Evolutionary conservation across 345 rosid species (phyloP).

Genomic region (Microcos paniculata): DNA sequence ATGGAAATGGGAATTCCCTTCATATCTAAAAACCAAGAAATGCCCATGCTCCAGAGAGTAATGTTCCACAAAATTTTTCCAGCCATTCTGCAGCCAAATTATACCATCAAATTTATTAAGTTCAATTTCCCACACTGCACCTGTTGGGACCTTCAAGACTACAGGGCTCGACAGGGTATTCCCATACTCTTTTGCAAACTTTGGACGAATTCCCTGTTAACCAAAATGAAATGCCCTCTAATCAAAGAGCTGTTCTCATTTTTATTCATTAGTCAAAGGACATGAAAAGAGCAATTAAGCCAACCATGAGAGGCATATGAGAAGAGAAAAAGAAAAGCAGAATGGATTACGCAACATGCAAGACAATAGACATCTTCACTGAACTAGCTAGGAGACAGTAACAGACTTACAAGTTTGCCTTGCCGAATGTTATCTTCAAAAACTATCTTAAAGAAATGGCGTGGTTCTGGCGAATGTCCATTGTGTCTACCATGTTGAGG

Average conservation of each 20-base stretch:
- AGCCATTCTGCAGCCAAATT: constrained; percentile 28
- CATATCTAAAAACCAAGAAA: no score
- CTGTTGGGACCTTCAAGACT: constrained; percentile 24
- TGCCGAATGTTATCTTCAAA: constrained; percentile 3
- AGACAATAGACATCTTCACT: no score
- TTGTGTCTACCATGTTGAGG: background rate
- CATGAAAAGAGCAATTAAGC: no score
- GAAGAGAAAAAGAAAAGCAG: no score
- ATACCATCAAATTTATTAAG: constrained; percentile 13
- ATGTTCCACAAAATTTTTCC: no score
- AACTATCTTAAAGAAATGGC: constrained; percentile 26
- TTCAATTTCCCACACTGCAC: constrained; percentile 29
- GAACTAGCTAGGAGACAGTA: no score
- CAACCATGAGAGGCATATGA: no score
- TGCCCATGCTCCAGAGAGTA: no score
- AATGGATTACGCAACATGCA: background rate
- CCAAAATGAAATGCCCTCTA: background rate
- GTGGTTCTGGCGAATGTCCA: background rate
- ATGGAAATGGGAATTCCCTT: no score
- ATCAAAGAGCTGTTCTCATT: background rate
- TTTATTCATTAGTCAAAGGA: no score
- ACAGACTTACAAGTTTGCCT: constrained; percentile 14
- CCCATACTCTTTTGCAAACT: constrained; percentile 25
- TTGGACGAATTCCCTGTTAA: constrained; percentile 27
- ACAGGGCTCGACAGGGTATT: constrained; percentile 5